phyloP scores from a whole-genome alignment of 1,284 basidiomycete genomes.

The Termitomyces sp. region DNA sequence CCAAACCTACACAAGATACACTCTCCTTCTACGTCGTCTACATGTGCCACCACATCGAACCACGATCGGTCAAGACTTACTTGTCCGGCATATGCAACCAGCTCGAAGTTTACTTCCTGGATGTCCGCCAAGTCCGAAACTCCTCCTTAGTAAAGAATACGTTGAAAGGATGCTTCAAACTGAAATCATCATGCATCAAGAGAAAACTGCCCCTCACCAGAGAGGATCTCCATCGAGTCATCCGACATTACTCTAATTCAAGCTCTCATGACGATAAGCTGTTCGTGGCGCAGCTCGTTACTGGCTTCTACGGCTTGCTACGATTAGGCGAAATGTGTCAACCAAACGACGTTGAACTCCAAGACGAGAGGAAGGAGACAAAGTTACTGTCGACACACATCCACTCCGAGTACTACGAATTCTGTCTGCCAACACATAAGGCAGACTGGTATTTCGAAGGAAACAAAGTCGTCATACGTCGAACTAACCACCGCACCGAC shows the following conservation, averaged over 20 bases:
- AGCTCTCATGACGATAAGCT: conserved; percentile 23
- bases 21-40: conserved; percentile 9
- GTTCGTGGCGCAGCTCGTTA: no score
- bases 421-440: conserved; percentile 29
- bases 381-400: not conserved
- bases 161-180: no score
- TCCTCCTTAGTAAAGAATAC: no score
- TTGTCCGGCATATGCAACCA: conserved; percentile 17
- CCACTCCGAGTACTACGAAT: conserved; percentile 5
- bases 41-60: not conserved
- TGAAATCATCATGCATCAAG: conserved; percentile 25
- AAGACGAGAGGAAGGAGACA: conserved; percentile 15
- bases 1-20: no score
- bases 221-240: no score
- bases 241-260: conserved; percentile 22
- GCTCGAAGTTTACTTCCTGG: conserved; percentile 28
- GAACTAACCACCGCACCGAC: no score
- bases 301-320: conserved; percentile 23
- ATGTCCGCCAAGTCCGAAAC: conserved; percentile 19
- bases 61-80: conserved; percentile 10
- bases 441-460: conserved; percentile 31
- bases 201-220: no score
- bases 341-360: not conserved
- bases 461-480: conserved; percentile 11
- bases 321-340: conserved; percentile 28